Conservation (phyloP, 2,329 filamentous ascomycete species). For the Scleromitrula shiraiana region DNA sequence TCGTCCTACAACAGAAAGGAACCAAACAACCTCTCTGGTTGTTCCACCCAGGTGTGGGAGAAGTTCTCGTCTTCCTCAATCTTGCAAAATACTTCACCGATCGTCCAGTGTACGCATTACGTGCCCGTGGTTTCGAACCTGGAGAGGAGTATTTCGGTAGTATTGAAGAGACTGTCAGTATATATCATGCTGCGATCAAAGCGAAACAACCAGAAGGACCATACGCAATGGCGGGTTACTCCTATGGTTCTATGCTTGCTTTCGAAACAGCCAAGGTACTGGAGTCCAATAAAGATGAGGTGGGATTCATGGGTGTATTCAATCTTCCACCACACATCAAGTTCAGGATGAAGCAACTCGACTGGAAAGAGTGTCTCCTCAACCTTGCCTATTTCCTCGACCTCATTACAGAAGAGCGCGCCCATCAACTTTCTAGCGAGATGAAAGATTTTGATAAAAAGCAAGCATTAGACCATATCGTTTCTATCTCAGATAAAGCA, state of each 20-base stretch:
- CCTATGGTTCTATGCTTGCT: conserved; percentile 40
- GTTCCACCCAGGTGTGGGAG: conserved; percentile 34
- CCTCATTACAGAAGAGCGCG: conserved; percentile 27
- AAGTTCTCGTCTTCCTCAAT: conserved; percentile 34
- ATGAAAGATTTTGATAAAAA: neutral
- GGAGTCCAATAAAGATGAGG: conserved; percentile 30
- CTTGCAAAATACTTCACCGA: conserved; percentile 32
- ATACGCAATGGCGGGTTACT: conserved; percentile 44
- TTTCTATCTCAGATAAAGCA: neutral
- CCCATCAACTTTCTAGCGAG: neutral
- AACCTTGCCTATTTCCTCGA: conserved; percentile 31
- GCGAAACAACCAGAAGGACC: conserved; percentile 38
- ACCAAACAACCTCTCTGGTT: conserved; percentile 32
- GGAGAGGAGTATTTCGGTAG: conserved; percentile 2
- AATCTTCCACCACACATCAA: conserved; percentile 42
- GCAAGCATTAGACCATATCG: neutral
- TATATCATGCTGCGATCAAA: conserved; percentile 35
- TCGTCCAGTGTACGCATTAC: conserved; percentile 38
- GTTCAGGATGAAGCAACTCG: conserved; percentile 17
- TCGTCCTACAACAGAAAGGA: conserved; percentile 26
- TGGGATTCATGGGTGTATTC: conserved; percentile 37
- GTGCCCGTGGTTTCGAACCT: conserved; percentile 32
- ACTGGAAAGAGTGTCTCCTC: conserved; percentile 30
- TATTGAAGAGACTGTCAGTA: conserved; percentile 20
- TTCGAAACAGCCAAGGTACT: conserved; percentile 42